These are phyloP conservation scores for Mycena belliarum DNA, from an alignment of 768 basidiomycete species.

Conservation along the genomic window DNA sequence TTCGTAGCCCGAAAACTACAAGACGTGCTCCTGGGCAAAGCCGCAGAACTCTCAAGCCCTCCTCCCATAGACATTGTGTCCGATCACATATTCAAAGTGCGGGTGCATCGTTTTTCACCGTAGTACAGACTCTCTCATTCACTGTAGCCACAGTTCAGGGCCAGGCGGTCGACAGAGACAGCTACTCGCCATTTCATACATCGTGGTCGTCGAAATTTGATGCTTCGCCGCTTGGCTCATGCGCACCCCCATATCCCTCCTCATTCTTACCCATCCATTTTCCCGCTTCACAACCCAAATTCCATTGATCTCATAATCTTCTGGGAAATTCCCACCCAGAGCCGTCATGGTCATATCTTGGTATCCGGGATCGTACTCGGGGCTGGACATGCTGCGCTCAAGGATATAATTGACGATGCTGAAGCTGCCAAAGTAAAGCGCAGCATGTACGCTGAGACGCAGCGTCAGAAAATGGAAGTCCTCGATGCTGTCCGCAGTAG, in stretches of 20 bases:
- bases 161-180: constrained; percentile 25
- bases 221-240: constrained; percentile 35
- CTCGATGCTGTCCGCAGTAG: constrained; percentile 65
- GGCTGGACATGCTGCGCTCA: constrained; percentile 66
- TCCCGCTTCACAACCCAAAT: constrained; percentile 78
- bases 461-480: constrained; percentile 66
- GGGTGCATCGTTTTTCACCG: constrained; percentile 11
- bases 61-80: constrained; percentile 57
- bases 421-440: constrained; percentile 69
- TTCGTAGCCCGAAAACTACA: constrained; percentile 56
- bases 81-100: constrained; percentile 49
- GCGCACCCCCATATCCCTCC: constrained; percentile 60
- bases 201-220: constrained; percentile 46
- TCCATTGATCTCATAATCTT: constrained; percentile 73
- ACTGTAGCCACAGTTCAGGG: constrained; percentile 11
- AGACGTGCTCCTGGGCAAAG: constrained; percentile 50
- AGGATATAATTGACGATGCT: constrained; percentile 58
- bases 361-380: constrained; percentile 65
- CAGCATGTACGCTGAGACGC: constrained; percentile 91
- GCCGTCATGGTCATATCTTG: constrained; percentile 61
- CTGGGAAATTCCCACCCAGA: constrained; percentile 69
- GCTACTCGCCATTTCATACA: constrained; percentile 50
- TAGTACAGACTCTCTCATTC: not conserved
- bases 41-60: constrained; percentile 41
- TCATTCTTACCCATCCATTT: constrained; percentile 54